These are phyloP conservation scores for Stephanodiscus triporus DNA, from an alignment of 108 stramenopile genomes.

Conservation along the genomic window DNA sequence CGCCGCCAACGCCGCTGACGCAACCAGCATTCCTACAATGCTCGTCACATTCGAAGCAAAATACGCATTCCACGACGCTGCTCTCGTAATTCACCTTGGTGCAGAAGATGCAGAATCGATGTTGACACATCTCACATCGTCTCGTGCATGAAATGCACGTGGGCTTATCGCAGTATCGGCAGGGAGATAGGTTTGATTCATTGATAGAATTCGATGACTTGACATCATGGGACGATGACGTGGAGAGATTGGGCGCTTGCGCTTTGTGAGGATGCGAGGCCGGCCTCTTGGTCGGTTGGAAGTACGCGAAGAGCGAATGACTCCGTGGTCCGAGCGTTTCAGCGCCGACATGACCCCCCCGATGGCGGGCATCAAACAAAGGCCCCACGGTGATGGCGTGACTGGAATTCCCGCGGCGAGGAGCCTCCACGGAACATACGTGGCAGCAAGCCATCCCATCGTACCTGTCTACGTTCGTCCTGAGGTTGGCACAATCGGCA, in stretches of 20 bases:
- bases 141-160: not conserved
- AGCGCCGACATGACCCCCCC: not conserved
- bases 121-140: not conserved
- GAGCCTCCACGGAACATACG: constrained; percentile 1
- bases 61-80: not conserved
- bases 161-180: constrained; percentile 12
- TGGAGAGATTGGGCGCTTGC: not conserved
- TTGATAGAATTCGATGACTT: too few species aligned
- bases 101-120: constrained; percentile 8
- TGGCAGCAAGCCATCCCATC: not conserved
- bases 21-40: not conserved
- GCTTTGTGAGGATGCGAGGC: not conserved
- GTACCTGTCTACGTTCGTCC: not conserved
- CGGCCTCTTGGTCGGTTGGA: constrained; percentile 7
- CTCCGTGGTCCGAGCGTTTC: not conserved
- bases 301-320: constrained; percentile 5
- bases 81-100: constrained; percentile 18
- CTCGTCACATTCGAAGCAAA: constrained; percentile 11
- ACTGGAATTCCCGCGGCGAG: not conserved
- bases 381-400: not conserved
- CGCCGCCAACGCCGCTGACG: not conserved
- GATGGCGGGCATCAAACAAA: not conserved
- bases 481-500: too few species aligned
- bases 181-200: not conserved
- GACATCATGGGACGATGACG: not conserved